phyloP scores from a whole-genome alignment of 129 eudicot genomes.

The Glebionis coronaria region DNA sequence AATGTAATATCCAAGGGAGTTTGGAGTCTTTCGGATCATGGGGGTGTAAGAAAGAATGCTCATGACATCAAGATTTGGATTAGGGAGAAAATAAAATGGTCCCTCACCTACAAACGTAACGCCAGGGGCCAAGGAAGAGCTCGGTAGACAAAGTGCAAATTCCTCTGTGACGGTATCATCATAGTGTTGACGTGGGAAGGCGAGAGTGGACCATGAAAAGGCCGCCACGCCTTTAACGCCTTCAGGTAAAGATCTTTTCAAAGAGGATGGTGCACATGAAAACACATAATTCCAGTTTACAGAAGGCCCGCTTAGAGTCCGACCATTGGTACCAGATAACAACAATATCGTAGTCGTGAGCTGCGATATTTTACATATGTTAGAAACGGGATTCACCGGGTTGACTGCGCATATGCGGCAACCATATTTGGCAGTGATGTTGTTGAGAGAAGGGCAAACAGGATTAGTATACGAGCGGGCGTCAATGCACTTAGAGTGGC shows the following conservation, averaged over 20 bases:
- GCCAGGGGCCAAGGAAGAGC: conserved; percentile 27
- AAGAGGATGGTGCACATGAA: conserved; percentile 45
- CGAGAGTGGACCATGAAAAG: conserved; percentile 33
- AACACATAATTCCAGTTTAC: background rate
- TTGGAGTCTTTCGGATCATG: conserved; percentile 8
- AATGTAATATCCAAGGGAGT: conserved; percentile 28
- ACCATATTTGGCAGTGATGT: background rate
- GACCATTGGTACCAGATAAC: conserved; percentile 26
- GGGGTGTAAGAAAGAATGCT: conserved; percentile 34
- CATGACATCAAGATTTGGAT: conserved; percentile 24
- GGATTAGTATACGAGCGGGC: conserved; percentile 6
- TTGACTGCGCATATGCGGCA: background rate
- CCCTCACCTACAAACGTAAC: conserved; percentile 46
- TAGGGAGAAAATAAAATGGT: conserved; percentile 26
- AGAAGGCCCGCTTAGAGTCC: background rate
- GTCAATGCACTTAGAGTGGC: background rate
- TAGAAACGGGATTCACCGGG: background rate
- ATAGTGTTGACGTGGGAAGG: conserved; percentile 33
- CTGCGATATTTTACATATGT: background rate
- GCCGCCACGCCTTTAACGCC: conserved; percentile 35
- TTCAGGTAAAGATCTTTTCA: conserved; percentile 32
- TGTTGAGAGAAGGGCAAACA: conserved; percentile 6
- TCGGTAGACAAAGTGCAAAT: conserved; percentile 45
- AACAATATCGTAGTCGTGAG: background rate
- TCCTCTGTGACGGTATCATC: background rate